phyloP scores from a whole-genome alignment of 805 yeast genomes.

The Starmerella sirachaensis region DNA sequence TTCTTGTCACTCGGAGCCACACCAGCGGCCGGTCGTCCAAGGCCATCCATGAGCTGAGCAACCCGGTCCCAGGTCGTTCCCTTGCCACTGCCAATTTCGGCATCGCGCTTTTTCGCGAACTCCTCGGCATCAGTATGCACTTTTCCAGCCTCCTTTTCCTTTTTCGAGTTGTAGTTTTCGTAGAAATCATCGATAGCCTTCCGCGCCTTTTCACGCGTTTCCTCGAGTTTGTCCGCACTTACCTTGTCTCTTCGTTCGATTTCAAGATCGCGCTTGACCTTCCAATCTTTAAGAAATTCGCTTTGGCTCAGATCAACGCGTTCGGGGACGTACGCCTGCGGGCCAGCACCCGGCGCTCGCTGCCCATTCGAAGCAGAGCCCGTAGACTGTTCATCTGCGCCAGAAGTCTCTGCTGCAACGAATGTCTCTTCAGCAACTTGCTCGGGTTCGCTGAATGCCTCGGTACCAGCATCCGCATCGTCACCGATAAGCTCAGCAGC shows the following conservation, averaged over 20 bases:
- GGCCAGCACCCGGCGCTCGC: conserved; percentile 21
- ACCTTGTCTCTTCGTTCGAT: conserved; percentile 67
- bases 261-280: conserved; percentile 64
- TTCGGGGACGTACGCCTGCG: conserved; percentile 19
- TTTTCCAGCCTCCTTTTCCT: conserved; percentile 52
- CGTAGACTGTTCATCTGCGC: conserved; percentile 14
- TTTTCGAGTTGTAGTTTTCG: conserved; percentile 77
- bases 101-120: conserved; percentile 63
- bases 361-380: too few species aligned
- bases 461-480: conserved; percentile 8
- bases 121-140: conserved; percentile 58
- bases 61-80: conserved; percentile 52
- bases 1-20: conserved; percentile 49
- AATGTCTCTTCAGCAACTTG: conserved; percentile 6
- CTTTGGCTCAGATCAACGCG: conserved; percentile 37
- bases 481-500: conserved; percentile 25
- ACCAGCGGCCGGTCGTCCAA: conserved; percentile 30
- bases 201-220: conserved; percentile 62
- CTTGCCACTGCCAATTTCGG: conserved; percentile 28
- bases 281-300: conserved; percentile 63
- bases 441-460: conserved; percentile 9
- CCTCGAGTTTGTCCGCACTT: conserved; percentile 49
- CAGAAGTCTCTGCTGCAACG: background rate
- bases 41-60: conserved; percentile 38
- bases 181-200: conserved; percentile 83